A percentile compares a stretch with the other conserved stretches of the same genome.
Evolutionary conservation across 768 basidiomycete species (phyloP).

Genomic region (Thelephora aurantiotincta): DNA sequence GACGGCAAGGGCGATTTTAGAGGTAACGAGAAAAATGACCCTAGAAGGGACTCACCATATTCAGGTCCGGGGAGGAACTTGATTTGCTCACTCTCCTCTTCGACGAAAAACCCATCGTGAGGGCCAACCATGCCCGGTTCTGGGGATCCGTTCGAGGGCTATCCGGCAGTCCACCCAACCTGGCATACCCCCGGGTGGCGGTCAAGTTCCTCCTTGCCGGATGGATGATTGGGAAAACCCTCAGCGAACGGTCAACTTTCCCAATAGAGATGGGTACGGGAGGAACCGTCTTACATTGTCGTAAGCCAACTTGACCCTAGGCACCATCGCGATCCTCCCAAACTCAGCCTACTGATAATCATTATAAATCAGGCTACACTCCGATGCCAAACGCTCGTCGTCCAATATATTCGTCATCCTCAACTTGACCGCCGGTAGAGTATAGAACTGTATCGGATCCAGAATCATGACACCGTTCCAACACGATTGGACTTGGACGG

Average conservation of each 20-base stretch:
- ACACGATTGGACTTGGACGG: conserved; percentile 92
- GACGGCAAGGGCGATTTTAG: background rate
- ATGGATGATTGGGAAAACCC: conserved; percentile 92
- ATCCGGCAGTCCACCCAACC: conserved; percentile 90
- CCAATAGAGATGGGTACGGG: conserved; percentile 2
- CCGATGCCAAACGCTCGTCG: conserved; percentile 87
- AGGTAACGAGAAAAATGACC: background rate
- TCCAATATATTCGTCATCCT: conserved; percentile 86
- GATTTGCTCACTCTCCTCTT: conserved; percentile 71
- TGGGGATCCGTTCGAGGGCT: conserved; percentile 95
- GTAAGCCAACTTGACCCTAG: conserved; percentile 91
- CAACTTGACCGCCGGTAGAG: conserved; percentile 82
- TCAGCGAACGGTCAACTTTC: conserved; percentile 31
- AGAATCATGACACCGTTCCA: conserved; percentile 97
- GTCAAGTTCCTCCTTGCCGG: conserved; percentile 82
- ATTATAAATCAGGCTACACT: conserved; percentile 95
- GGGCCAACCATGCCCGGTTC: conserved; percentile 98
- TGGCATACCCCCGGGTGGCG: conserved; percentile 87
- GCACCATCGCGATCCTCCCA: conserved; percentile 95
- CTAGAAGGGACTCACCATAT: conserved; percentile 50
- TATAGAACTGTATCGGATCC: conserved; percentile 93
- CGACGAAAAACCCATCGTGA: conserved; percentile 85
- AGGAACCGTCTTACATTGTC: conserved; percentile 44
- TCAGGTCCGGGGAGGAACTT: conserved; percentile 73
- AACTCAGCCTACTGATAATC: conserved; percentile 97